Percentiles rank a stretch among this genome's conserved stretches.
Conservation (phyloP, 352 stramenopile species). For the Blastocystis sp. region DNA sequence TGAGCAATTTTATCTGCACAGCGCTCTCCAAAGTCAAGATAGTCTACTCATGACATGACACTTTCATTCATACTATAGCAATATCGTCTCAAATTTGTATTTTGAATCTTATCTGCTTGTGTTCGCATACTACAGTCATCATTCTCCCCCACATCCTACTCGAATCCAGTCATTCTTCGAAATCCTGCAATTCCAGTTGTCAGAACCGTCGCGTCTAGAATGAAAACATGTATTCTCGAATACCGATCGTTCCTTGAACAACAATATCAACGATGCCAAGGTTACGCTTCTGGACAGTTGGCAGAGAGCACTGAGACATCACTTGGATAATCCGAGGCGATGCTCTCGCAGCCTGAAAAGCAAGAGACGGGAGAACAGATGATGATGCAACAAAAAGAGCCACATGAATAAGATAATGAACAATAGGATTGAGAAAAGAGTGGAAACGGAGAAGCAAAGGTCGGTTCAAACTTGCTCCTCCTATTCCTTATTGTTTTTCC, state of each 20-base stretch:
- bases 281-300: background rate
- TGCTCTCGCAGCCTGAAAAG: background rate
- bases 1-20: background rate
- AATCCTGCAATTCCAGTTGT: background rate
- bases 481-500: background rate
- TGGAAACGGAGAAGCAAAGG: background rate
- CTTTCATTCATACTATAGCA: background rate
- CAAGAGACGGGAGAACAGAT: background rate
- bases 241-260: background rate
- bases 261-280: background rate
- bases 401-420: too few species aligned
- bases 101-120: background rate
- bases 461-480: background rate
- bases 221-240: background rate
- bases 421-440: too few species aligned
- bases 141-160: background rate
- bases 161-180: background rate
- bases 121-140: background rate
- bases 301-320: background rate
- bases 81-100: background rate
- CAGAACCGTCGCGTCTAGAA: background rate
- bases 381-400: background rate
- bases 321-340: background rate
- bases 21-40: slow-evolving; percentile 6
- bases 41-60: background rate